A percentile compares a stretch with the other conserved stretches of the same genome.
These are phyloP conservation scores for Trametes gibbosa DNA, from an alignment of 768 basidiomycete genomes.

Conservation along the genomic window DNA sequence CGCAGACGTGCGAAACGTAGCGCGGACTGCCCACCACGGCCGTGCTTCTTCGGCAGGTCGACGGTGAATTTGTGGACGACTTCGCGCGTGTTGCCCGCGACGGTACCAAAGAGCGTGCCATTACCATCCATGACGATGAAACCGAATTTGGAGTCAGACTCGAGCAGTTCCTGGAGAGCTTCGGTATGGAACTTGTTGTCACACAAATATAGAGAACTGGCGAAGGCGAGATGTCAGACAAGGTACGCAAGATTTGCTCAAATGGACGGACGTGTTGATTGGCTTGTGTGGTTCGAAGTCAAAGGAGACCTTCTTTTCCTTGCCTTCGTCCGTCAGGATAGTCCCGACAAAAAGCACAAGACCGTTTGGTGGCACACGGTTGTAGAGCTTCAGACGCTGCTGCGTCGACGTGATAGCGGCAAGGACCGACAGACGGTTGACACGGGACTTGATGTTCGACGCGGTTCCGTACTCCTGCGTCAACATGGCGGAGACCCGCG, in stretches of 20 bases:
- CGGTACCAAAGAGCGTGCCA: slow-evolving; percentile 92
- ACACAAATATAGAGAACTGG: slow-evolving; percentile 93
- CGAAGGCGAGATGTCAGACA: background rate
- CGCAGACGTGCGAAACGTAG: slow-evolving; percentile 99
- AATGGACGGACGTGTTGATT: slow-evolving; percentile 83
- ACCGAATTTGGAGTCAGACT: slow-evolving; percentile 96
- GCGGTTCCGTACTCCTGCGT: slow-evolving; percentile 98
- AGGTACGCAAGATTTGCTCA: background rate
- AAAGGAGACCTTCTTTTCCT: slow-evolving; percentile 99
- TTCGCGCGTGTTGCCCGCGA: slow-evolving; percentile 96
- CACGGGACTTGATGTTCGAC: slow-evolving; percentile 99
- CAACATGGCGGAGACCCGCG: slow-evolving; percentile 90
- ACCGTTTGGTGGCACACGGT: slow-evolving; percentile 93
- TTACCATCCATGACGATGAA: slow-evolving; percentile 99
- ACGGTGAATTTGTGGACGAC: slow-evolving; percentile 98
- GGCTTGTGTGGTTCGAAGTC: slow-evolving; percentile 99
- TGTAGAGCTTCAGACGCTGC: slow-evolving; percentile 95
- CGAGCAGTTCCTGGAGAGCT: slow-evolving; percentile 91
- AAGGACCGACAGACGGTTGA: slow-evolving; percentile 95
- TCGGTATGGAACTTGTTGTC: slow-evolving; percentile 99
- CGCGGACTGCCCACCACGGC: slow-evolving; percentile 99
- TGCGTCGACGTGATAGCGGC: slow-evolving; percentile 99
- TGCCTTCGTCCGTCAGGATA: slow-evolving; percentile 96
- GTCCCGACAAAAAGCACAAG: slow-evolving; percentile 98
- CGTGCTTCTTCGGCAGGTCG: slow-evolving; percentile 99